phyloP scores from a whole-genome alignment of 1,139 yeast species.

The Hansenula sp. region DNA sequence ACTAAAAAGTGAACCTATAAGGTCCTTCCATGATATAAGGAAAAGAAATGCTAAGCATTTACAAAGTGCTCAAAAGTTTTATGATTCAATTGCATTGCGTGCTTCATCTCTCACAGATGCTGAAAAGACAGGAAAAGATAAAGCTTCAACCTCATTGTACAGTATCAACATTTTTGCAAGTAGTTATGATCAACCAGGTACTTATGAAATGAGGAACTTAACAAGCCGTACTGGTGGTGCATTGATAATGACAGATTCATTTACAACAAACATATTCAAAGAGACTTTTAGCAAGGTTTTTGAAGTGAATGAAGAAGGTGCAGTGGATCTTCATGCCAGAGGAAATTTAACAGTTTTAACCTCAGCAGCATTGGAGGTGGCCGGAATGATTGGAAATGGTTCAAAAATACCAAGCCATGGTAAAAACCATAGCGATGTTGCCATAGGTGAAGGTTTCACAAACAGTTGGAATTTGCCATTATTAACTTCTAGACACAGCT shows the following conservation, averaged over 20 bases:
- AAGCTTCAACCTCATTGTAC: conserved; percentile 27
- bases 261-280: conserved; percentile 59
- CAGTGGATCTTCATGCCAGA: conserved; percentile 50
- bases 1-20: conserved; percentile 55
- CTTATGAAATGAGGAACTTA: conserved; percentile 60
- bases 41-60: conserved; percentile 53
- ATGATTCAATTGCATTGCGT: conserved; percentile 40
- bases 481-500: conserved; percentile 51
- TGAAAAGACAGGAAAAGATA: conserved; percentile 7
- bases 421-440: conserved; percentile 47
- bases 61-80: conserved; percentile 51
- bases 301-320: conserved; percentile 49
- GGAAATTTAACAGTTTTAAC: conserved; percentile 55
- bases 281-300: conserved; percentile 56
- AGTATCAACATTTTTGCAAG: conserved; percentile 60
- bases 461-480: conserved; percentile 50
- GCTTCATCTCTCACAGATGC: conserved; percentile 43
- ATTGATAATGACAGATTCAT: conserved; percentile 56
- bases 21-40: conserved; percentile 61
- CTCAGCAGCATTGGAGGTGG: conserved; percentile 51
- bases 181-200: conserved; percentile 65
- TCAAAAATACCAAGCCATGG: conserved; percentile 28
- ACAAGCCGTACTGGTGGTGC: conserved; percentile 61
- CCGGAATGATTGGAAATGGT: conserved; percentile 62
- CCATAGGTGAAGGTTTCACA: conserved; percentile 59